Conservation (phyloP, 2,329 filamentous ascomycete genomes). For the Cryphonectria carpinicola region DNA sequence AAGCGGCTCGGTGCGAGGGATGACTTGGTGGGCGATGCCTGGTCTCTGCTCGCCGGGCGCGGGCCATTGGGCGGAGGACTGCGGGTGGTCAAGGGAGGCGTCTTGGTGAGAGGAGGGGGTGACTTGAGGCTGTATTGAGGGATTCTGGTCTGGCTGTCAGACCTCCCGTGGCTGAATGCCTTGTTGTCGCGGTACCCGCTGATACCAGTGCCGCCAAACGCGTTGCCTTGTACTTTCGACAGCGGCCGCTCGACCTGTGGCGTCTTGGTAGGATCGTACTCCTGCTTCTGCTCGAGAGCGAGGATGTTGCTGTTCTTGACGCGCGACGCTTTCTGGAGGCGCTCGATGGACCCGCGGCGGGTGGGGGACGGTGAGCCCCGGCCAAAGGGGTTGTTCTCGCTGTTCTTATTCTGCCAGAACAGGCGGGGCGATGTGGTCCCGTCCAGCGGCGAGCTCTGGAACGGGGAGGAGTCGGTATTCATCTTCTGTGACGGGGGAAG, state of each 20-base stretch:
- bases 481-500: slow-evolving; percentile 58
- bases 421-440: slow-evolving; percentile 74
- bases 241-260: slow-evolving; percentile 82
- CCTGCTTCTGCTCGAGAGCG: slow-evolving; percentile 86
- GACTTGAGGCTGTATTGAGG: slow-evolving; percentile 61
- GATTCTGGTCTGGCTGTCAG: slow-evolving; percentile 64
- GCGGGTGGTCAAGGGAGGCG: slow-evolving; percentile 45
- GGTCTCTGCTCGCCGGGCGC: slow-evolving; percentile 60
- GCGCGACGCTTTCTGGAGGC: slow-evolving; percentile 88
- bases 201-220: slow-evolving; percentile 63
- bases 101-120: slow-evolving; percentile 38
- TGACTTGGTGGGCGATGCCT: slow-evolving; percentile 83
- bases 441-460: slow-evolving; percentile 80
- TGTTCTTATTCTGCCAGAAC: slow-evolving; percentile 84
- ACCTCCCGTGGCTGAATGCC: slow-evolving; percentile 50
- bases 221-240: slow-evolving; percentile 74
- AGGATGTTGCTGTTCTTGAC: slow-evolving; percentile 99
- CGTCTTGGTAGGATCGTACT: slow-evolving; percentile 83
- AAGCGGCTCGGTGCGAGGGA: slow-evolving; percentile 74
- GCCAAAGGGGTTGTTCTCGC: slow-evolving; percentile 72
- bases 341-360: slow-evolving; percentile 90
- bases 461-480: slow-evolving; percentile 77
- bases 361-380: slow-evolving; percentile 69
- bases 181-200: slow-evolving; percentile 56
- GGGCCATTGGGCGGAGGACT: slow-evolving; percentile 51